Base-by-base conservation (phyloP, 1,284 basidiomycete genomes). In the Singerocomus rubriflavus region DNA sequence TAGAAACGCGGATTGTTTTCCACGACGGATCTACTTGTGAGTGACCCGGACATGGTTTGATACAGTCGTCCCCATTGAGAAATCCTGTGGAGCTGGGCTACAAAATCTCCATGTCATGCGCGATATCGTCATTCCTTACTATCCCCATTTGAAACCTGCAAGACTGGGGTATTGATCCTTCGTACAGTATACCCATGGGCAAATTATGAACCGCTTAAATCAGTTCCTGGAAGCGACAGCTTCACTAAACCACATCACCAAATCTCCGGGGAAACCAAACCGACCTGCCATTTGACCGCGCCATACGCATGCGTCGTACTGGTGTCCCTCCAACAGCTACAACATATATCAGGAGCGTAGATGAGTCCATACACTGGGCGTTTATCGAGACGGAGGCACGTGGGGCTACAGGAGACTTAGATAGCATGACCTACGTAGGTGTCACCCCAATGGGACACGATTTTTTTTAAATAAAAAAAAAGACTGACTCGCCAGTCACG, bases 41-140 rank as follows among this genome's bases (percentile, higher is more conserved):
- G 55, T 5, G 48, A 11, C 34, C 58, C 56, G 44, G 63, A 41
- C 5, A 51, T n/a, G n/a, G n/a, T n/a, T n/a, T 60, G 25, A 51
- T 46, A n/a, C 54, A 57, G 14, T 62, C 60, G 13, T 55, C 58
- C 11, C 46, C 58, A 34, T 58, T 58, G 3, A 52, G 31, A 13
- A 44, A 29, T 10, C 4, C 8, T 9, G 4, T 29, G 12, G 27
- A 30, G 12, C 32, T 30, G 27, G 30, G 1, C 25, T 4, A 34
- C 12, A 33, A 12, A n/a, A 59, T 48, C 48, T 53, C 38, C 53
- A 53, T 59, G 27, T 62, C 34, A 27, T 51, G 46, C 13, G 11
- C 50, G 17, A 59, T 44, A 26, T 49, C 46, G 7, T 57, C 13
- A 31, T 50, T 14, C 34, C 53, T 47, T 2, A 48, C 16, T 33